Evolutionary conservation across 2,329 filamentous ascomycete species (phyloP), one percentile per base, ranked within the genome.

Genomic region (Plectosphaerella sp.): DNA sequence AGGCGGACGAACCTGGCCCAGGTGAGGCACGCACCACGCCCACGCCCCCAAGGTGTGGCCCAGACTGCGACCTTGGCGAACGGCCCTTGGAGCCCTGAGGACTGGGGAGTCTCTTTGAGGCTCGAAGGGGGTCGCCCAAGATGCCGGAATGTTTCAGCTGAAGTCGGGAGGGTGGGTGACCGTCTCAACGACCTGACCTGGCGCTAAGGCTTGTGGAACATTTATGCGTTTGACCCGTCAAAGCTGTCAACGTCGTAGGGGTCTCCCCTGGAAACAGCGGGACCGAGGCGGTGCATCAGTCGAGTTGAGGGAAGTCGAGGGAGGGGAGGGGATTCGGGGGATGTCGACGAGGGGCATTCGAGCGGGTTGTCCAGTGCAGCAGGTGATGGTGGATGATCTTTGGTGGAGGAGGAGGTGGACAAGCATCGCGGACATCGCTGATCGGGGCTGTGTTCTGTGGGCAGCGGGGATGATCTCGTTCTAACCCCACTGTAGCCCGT

Each of bases 61-160:
- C 36, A 48, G 47, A 22, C 47, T 37, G 18, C 47, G 39, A 20
- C 11, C 35, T 25, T 22, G 39, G 37, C 15, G 18, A 47, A 28
- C 16, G 37, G 35, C 39, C 35, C 47, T 37, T 48, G 35, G 47
- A 25, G n/a, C 14, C 18, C 11, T 42, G 39, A 18, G 15, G 39
- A 18, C 5, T 42, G n/a, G n/a, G n/a, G n/a, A n/a, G n/a, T n/a
- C n/a, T 6, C n/a, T 18, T 18, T 43, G 37, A 39, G 37, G 37
- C 37, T 43, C 41, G n/a, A 20, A 18, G 18, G 41, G 41, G 28
- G 28, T 33, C 28, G 28, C 28, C 46, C 46, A 48, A 48, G 47
- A 48, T 14, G 47, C 47, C 47, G 47, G 47, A 39, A 39, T 48
- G 47, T 48, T 48, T 48, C 47, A 48, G 47, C 47, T 48, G 47